These are phyloP conservation scores for Colletotrichum sp. DNA, from an alignment of 2,329 filamentous ascomycete genomes.

Conservation along the genomic window DNA sequence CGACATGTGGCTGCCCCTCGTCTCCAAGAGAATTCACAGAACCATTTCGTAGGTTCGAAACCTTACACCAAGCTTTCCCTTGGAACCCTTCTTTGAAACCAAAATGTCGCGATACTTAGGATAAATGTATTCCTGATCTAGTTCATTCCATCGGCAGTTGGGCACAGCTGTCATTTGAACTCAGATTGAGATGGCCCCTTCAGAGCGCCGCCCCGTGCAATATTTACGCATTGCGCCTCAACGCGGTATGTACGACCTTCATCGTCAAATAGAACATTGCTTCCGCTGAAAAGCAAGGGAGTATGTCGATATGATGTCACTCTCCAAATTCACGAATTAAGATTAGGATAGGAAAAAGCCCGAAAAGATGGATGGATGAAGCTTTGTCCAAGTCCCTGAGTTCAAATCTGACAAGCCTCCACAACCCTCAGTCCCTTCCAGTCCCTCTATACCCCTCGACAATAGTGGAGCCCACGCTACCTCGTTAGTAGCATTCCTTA, in stretches of 20 bases:
- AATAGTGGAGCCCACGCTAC: too few relatives aligned
- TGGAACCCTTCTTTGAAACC: neutral
- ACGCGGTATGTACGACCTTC: neutral
- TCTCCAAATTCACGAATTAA: neutral
- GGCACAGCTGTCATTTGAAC: neutral
- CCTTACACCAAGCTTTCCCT: neutral
- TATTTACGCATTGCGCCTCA: neutral
- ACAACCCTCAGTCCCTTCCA: neutral
- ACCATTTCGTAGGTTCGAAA: neutral
- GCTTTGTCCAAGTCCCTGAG: neutral
- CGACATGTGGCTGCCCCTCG: neutral
- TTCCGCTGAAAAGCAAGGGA: rapidly evolving
- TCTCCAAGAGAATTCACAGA: neutral
- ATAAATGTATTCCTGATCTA: neutral
- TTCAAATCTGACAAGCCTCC: neutral
- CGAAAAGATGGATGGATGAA: neutral
- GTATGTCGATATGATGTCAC: neutral
- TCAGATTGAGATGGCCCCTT: neutral
- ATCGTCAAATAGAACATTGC: neutral
- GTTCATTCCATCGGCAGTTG: neutral
- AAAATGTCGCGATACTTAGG: neutral
- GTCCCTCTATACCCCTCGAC: neutral
- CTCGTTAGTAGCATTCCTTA: too few relatives aligned
- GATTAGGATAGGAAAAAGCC: neutral
- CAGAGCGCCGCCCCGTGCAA: neutral